These are phyloP conservation scores for Ceratorhiza oryzae-sativae DNA, from an alignment of 1,284 basidiomycete species.

Conservation along the genomic window DNA sequence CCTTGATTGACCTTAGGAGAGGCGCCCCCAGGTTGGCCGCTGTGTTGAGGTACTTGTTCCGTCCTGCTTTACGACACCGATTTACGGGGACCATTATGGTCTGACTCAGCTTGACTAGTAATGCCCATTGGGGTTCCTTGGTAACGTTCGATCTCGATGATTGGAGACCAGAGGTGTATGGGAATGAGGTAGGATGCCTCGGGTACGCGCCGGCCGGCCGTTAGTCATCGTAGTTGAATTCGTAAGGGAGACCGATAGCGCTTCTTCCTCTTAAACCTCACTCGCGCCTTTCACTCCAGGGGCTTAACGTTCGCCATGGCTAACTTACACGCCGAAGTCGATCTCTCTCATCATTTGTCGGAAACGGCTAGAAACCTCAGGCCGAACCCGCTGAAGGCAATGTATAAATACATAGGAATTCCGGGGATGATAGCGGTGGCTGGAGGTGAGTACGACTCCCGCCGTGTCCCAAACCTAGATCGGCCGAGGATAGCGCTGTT, in stretches of 20 bases:
- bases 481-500: background rate
- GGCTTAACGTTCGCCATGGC: background rate
- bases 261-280: no score
- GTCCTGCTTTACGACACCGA: no score
- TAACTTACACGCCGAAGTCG: constrained; percentile 52
- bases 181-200: background rate
- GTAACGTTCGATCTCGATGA: background rate
- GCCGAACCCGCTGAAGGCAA: constrained; percentile 68
- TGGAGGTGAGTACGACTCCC: background rate
- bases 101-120: constrained; percentile 2
- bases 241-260: background rate
- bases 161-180: background rate
- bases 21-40: background rate
- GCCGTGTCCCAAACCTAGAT: background rate
- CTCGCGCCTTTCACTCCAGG: background rate
- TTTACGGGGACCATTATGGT: no score
- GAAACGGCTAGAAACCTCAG: constrained; percentile 60
- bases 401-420: constrained; percentile 62
- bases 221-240: constrained; percentile 29
- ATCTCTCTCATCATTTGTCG: constrained; percentile 68
- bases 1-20: background rate
- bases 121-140: background rate
- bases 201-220: constrained; percentile 1
- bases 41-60: background rate
- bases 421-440: constrained; percentile 57